Evolutionary conservation across 2,329 filamentous ascomycete genomes (phyloP).

Genomic region (Cladosporium sp.): DNA sequence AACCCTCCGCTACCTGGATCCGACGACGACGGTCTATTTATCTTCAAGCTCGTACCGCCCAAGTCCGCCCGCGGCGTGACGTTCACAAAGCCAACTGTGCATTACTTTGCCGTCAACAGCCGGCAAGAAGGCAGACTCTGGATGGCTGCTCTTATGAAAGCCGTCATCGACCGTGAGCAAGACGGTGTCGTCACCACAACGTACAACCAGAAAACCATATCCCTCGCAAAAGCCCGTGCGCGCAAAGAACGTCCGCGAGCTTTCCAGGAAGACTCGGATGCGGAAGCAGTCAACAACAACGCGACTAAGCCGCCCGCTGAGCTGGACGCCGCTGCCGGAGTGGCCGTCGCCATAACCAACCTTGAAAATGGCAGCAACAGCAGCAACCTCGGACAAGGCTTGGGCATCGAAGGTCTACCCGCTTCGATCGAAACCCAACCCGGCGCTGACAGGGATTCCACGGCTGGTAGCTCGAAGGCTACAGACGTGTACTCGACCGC

Average conservation of each 20-base stretch:
- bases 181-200: slow-evolving; percentile 74
- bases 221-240: slow-evolving; percentile 77
- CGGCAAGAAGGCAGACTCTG: slow-evolving; percentile 82
- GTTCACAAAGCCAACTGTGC: slow-evolving; percentile 94
- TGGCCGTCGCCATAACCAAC: neutral
- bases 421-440: slow-evolving; percentile 15
- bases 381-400: slow-evolving; percentile 10
- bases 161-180: slow-evolving; percentile 88
- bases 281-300: slow-evolving; percentile 28
- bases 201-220: slow-evolving; percentile 96
- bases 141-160: slow-evolving; percentile 99
- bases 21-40: slow-evolving; percentile 70
- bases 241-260: slow-evolving; percentile 89
- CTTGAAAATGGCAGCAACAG: neutral
- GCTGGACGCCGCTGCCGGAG: slow-evolving; percentile 10
- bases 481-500: slow-evolving; percentile 15
- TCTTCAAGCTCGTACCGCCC: slow-evolving; percentile 95
- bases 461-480: neutral
- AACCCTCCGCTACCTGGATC: slow-evolving; percentile 32
- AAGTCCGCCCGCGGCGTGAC: slow-evolving; percentile 86
- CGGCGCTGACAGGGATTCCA: slow-evolving; percentile 16
- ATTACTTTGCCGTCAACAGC: slow-evolving; percentile 95
- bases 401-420: slow-evolving; percentile 24
- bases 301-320: slow-evolving; percentile 20
- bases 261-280: slow-evolving; percentile 57